phyloP scores from a whole-genome alignment of 1,284 basidiomycete species.

The Cystobasidiaceae sp. region DNA sequence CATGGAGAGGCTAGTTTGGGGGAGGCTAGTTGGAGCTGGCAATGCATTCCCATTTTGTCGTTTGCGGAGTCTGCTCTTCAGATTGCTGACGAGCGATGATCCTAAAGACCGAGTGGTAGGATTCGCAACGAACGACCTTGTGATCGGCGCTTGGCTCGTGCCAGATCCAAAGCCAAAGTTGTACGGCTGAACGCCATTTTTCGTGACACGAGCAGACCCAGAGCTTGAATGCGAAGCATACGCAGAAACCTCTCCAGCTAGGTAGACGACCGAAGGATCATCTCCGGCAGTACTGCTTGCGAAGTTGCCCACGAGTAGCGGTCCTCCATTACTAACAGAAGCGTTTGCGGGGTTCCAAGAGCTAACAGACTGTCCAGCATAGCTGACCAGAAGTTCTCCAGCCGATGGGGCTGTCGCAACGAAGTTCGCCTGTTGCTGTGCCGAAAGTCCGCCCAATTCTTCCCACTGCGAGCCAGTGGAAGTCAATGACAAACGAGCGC shows the following conservation, averaged over 20 bases:
- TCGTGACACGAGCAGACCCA: not conserved
- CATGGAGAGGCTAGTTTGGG: not conserved
- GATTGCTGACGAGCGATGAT: too few species aligned
- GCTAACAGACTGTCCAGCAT: constrained; percentile 7
- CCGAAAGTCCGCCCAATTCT: constrained; percentile 52
- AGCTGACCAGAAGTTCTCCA: constrained; percentile 29
- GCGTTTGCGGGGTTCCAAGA: constrained; percentile 26
- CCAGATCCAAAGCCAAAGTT: not conserved
- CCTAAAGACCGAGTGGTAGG: too few species aligned
- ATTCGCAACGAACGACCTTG: not conserved
- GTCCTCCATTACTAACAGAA: constrained; percentile 20
- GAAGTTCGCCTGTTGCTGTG: constrained; percentile 64
- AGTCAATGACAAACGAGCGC: constrained; percentile 36
- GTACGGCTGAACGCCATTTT: not conserved
- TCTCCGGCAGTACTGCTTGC: not conserved
- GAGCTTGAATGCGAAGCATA: not conserved
- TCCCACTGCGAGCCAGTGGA: constrained; percentile 28
- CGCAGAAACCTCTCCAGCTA: not conserved
- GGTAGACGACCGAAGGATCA: not conserved
- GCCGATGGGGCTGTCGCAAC: constrained; percentile 59
- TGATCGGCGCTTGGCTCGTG: not conserved
- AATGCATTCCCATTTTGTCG: not conserved
- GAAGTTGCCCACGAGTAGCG: constrained; percentile 33
- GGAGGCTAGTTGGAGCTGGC: not conserved
- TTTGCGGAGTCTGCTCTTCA: constrained; percentile 3